Evolutionary conservation across 306 rosid genomes (phyloP).

Genomic region (Castanea crenata): DNA sequence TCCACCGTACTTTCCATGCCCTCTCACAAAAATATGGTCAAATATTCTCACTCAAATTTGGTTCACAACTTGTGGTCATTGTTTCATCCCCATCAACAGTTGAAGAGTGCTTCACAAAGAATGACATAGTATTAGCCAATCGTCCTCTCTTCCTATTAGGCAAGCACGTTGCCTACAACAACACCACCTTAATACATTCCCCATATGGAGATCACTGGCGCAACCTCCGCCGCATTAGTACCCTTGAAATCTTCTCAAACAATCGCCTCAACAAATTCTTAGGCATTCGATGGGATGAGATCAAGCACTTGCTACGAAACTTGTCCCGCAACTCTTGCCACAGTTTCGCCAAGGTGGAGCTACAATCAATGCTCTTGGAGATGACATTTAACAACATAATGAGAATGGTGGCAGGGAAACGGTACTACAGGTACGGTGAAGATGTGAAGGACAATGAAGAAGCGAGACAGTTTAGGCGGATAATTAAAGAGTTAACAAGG

Average conservation of each 20-base stretch:
- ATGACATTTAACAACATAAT: slow-evolving; percentile 54
- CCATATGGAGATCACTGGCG: slow-evolving; percentile 82
- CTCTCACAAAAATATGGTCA: slow-evolving; percentile 49
- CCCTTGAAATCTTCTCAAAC: slow-evolving; percentile 54
- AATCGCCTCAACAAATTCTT: slow-evolving; percentile 25
- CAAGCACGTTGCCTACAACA: slow-evolving; percentile 45
- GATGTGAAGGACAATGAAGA: slow-evolving; percentile 33
- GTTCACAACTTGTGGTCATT: slow-evolving; percentile 30
- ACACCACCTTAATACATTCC: slow-evolving; percentile 23
- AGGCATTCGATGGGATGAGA: slow-evolving; percentile 43
- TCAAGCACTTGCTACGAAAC: slow-evolving; percentile 24
- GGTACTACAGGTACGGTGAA: slow-evolving; percentile 43
- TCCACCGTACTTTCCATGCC: slow-evolving; percentile 25
- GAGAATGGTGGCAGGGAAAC: slow-evolving; percentile 70
- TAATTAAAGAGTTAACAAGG: slow-evolving; percentile 18
- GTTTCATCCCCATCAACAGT: slow-evolving; percentile 44
- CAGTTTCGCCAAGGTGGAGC: slow-evolving; percentile 31
- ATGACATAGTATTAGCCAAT: slow-evolving; percentile 56
- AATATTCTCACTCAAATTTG: slow-evolving; percentile 24
- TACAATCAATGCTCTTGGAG: slow-evolving; percentile 31
- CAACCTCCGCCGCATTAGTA: slow-evolving; percentile 63
- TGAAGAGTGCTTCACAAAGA: slow-evolving; percentile 70
- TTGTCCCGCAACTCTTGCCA: neutral
- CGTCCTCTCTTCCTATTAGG: slow-evolving; percentile 27
- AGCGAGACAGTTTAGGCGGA: slow-evolving; percentile 37